phyloP scores from a whole-genome alignment of 306 rosid species.

The Nissolia schottii region DNA sequence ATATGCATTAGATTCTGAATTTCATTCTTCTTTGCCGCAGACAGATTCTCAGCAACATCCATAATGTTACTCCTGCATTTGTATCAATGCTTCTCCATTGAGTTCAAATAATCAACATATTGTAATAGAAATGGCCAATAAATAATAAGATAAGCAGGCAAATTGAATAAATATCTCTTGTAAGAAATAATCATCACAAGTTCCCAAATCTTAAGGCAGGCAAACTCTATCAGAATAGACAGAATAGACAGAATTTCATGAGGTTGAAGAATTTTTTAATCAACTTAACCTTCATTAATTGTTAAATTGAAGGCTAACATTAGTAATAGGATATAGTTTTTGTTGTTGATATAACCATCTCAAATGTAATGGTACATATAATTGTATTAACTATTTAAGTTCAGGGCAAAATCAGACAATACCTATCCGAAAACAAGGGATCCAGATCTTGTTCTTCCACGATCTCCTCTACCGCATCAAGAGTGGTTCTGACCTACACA shows the following conservation, averaged over 20 bases:
- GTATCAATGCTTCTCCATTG: background rate
- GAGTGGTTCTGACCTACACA: slow-evolving; percentile 64
- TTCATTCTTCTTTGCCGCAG: slow-evolving; percentile 53
- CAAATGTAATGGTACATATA: background rate
- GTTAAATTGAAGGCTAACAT: background rate
- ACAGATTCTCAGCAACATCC: slow-evolving; percentile 54
- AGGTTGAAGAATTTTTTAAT: background rate
- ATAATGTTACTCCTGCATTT: slow-evolving; percentile 65
- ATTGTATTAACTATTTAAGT: slow-evolving; percentile 6
- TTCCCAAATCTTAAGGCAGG: slow-evolving; percentile 12
- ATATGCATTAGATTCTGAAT: slow-evolving; percentile 52
- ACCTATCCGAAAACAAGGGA: slow-evolving; percentile 52
- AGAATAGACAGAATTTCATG: background rate
- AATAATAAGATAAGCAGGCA: background rate
- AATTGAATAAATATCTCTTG: background rate
- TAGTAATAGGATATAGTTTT: background rate
- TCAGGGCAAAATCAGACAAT: slow-evolving; percentile 19
- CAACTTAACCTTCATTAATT: background rate
- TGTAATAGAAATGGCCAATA: slow-evolving; percentile 7
- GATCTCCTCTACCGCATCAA: slow-evolving; percentile 72
- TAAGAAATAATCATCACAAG: background rate
- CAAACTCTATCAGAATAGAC: background rate
- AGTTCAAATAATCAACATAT: slow-evolving; percentile 22
- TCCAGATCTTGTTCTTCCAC: slow-evolving; percentile 77
- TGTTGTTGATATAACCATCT: background rate